A percentile compares a stretch with the other conserved stretches of the same genome.
These are phyloP conservation scores for Coemansia furcata DNA, from an alignment of 192 early-diverging fungal species.

Conservation along the genomic window DNA sequence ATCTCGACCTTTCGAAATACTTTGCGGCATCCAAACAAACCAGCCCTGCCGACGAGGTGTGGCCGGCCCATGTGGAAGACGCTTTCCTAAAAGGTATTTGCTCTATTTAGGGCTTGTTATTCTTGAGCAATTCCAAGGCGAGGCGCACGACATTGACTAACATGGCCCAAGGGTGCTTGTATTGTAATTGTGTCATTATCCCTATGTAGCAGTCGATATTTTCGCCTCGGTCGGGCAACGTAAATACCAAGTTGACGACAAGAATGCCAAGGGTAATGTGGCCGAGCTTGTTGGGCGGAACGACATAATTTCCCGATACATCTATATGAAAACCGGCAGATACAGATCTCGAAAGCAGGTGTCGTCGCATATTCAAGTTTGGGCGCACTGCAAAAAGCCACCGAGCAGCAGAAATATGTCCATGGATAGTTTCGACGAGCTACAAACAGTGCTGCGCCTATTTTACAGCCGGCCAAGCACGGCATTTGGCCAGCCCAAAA, in stretches of 20 bases:
- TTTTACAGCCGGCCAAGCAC: slow-evolving; percentile 38
- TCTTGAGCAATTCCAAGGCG: no score
- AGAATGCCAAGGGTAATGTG: slow-evolving; percentile 5
- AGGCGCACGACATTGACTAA: not conserved
- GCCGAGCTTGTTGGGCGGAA: slow-evolving; percentile 60
- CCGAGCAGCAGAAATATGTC: slow-evolving; percentile 45
- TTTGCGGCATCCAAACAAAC: slow-evolving; percentile 22
- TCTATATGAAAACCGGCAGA: slow-evolving; percentile 63
- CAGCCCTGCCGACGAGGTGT: slow-evolving; percentile 30
- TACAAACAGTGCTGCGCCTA: slow-evolving; percentile 33
- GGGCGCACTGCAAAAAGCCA: slow-evolving; percentile 68
- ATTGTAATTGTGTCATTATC: not conserved
- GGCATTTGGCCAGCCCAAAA: slow-evolving; percentile 23
- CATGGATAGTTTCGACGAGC: slow-evolving; percentile 28
- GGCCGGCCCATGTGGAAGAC: slow-evolving; percentile 38
- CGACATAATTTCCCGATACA: slow-evolving; percentile 73
- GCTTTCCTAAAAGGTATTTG: slow-evolving; percentile 31
- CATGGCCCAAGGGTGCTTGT: not conserved
- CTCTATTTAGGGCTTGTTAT: not conserved
- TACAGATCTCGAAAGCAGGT: slow-evolving; percentile 75
- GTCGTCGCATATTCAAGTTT: slow-evolving; percentile 76
- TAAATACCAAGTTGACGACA: slow-evolving; percentile 48
- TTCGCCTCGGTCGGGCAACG: slow-evolving; percentile 42
- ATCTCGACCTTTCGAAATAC: slow-evolving; percentile 32
- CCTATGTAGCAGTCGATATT: slow-evolving; percentile 22